Evolutionary conservation across 2,329 filamentous ascomycete species (phyloP).

Genomic region (Sphaerulina musiva): DNA sequence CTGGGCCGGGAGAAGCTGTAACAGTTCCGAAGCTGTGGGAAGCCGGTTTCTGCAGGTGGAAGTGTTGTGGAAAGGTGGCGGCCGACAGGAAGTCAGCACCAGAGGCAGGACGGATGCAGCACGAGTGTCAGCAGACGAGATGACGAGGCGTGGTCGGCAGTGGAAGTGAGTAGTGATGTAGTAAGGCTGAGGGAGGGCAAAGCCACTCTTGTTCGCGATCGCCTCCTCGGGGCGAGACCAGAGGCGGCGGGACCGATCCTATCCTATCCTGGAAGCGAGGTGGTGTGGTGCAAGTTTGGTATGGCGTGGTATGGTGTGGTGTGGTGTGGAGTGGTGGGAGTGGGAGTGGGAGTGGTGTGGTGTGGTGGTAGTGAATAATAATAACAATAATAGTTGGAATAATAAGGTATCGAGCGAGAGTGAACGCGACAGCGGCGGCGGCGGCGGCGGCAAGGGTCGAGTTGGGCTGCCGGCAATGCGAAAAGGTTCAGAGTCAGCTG

Average conservation of each 20-base stretch:
- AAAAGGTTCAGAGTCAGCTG: slow-evolving; percentile 14
- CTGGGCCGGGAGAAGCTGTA: slow-evolving; percentile 1
- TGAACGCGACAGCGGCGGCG: background rate
- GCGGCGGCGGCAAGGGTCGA: background rate
- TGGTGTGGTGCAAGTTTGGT: background rate
- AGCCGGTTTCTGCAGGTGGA: background rate
- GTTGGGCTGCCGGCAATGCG: slow-evolving; percentile 10
- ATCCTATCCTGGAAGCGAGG: background rate
- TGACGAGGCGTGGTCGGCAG: background rate
- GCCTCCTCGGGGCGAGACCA: background rate
- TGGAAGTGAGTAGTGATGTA: background rate
- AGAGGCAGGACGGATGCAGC: slow-evolving; percentile 3
- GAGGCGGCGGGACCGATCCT: background rate
- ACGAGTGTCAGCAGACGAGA: background rate
- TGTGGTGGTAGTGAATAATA: too few relatives aligned
- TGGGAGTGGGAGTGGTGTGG: too few relatives aligned
- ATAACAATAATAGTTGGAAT: too few relatives aligned
- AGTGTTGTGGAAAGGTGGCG: background rate
- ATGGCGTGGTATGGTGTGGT: background rate
- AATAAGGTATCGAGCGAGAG: background rate
- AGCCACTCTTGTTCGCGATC: background rate
- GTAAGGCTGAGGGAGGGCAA: slow-evolving; percentile 5
- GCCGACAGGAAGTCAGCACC: background rate
- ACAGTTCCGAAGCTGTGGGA: slow-evolving; percentile 2
- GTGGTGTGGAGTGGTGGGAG: background rate